Evolutionary conservation across 2,329 filamentous ascomycete species (phyloP).

Genomic region (Fusarium graminum): DNA sequence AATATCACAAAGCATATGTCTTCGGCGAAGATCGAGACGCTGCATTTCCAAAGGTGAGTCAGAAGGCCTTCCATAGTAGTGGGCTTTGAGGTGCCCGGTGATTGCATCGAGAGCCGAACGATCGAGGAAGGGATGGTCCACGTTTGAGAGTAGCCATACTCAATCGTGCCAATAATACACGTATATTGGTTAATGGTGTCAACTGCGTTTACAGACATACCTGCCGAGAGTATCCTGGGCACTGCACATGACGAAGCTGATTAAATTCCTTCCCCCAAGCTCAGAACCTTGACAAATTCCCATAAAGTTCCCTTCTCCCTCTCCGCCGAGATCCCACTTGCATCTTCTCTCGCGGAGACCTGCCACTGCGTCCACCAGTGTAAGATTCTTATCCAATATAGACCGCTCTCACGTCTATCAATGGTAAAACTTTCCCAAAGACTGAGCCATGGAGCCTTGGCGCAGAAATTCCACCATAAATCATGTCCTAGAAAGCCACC

Average conservation of each 20-base stretch:
- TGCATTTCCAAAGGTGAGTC: no score
- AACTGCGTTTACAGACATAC: no score
- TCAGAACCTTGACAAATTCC: conserved; percentile 10
- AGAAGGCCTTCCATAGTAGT: no score
- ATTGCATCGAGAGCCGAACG: no score
- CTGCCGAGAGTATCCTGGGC: no score
- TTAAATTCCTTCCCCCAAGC: neutral
- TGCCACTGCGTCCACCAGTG: conserved; percentile 23
- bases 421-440: conserved; percentile 18
- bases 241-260: neutral
- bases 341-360: conserved; percentile 3
- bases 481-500: conserved; percentile 8
- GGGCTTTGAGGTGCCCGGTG: no score
- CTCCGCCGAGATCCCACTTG: neutral
- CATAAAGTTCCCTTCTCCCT: conserved; percentile 6
- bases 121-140: no score
- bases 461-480: conserved; percentile 8
- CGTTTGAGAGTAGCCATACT: no score
- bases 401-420: neutral
- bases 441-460: conserved; percentile 3
- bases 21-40: no score
- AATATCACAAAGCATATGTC: no score
- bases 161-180: no score
- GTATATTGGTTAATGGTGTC: no score
- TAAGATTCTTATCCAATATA: conserved; percentile 11